Evolutionary conservation across 495 filamentous ascomycete genomes (phyloP), one percentile per base, ranked within the genome.

Genomic region (Choiromyces venosus): DNA sequence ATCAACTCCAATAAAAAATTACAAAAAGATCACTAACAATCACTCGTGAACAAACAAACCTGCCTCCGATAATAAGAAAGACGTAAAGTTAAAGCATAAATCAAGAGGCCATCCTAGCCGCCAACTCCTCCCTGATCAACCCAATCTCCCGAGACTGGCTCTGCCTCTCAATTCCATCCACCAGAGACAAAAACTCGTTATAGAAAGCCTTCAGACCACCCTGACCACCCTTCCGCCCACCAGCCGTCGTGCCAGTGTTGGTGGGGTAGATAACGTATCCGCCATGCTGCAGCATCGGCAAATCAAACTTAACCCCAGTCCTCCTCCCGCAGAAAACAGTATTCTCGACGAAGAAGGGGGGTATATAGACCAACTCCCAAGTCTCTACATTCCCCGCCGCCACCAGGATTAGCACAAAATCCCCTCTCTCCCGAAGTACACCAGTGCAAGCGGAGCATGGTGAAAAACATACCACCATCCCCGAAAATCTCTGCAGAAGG

Each of bases 91-190:
- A 61, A 61, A 3, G 25, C 12, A 33, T 61, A 44, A 42, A n/a
- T 68, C 3, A 37, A n/a, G 21, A 12, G 0, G 33, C 33, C 39
- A 37, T 68, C 66, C 21, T 68, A 40, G 39, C 36, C 21, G 33
- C 39, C 39, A 68, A n/a, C 66, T 68, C 66, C 66, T 68, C 39
- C 67, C 42, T 68, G 18, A 68, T 44, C 25, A 68, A 68, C 8
- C 19, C 67, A 38, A 37, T 38, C 14, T 25, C 67, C 19, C 42
- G 25, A 4, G 9, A 84, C 86, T 71, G 82, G 90, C 89, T 82
- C 74, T 88, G 87, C 80, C 93, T 86, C 84, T 97, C 94, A 78
- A 86, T 91, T 83, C 97, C 93, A 79, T 97, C 93, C 70, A 97
- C 81, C 0, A 93, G 92, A 56, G 90, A 85, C 73, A 97, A 83